Evolutionary conservation across 495 filamentous ascomycete genomes (phyloP).

Genomic region (Talaromyces wortmannii): DNA sequence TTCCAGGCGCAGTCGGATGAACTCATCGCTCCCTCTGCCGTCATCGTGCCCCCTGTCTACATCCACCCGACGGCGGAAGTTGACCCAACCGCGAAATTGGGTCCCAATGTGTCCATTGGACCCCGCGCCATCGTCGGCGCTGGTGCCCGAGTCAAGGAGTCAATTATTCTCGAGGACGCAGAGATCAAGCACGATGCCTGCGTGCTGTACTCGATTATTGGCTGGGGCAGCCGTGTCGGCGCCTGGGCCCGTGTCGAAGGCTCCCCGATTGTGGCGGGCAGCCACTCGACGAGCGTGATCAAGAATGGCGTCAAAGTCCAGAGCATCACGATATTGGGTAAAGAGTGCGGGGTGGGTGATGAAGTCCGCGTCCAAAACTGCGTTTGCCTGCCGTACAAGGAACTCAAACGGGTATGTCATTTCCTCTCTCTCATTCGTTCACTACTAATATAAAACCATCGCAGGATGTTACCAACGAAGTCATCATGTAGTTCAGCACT

Average conservation of each 20-base stretch:
- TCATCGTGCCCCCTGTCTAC: constrained; percentile 89
- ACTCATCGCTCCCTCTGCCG: constrained; percentile 76
- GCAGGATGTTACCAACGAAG: constrained; percentile 90
- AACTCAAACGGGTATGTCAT: constrained; percentile 85
- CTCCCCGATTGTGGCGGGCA: constrained; percentile 80
- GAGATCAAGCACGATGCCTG: constrained; percentile 98
- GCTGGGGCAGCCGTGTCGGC: constrained; percentile 92
- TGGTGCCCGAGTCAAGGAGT: constrained; percentile 89
- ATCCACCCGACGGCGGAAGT: constrained; percentile 94
- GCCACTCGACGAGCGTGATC: constrained; percentile 88
- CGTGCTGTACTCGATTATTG: constrained; percentile 92
- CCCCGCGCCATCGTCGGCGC: constrained; percentile 78
- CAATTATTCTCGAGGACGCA: constrained; percentile 88
- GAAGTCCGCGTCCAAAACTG: constrained; percentile 98
- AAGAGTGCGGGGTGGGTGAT: constrained; percentile 91
- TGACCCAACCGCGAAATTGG: constrained; percentile 92
- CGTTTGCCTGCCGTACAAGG: constrained; percentile 96
- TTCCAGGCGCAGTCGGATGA: constrained; percentile 78
- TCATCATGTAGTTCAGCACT: constrained; percentile 71
- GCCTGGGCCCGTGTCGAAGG: constrained; percentile 98
- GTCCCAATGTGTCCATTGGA: constrained; percentile 93
- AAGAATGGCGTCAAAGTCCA: constrained; percentile 99
- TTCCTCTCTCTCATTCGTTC: background rate
- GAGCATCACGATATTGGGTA: constrained; percentile 95
- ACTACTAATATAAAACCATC: background rate